Base-by-base conservation (phyloP, 208 protist genomes). In the Acanthamoeba triangularis region DNA sequence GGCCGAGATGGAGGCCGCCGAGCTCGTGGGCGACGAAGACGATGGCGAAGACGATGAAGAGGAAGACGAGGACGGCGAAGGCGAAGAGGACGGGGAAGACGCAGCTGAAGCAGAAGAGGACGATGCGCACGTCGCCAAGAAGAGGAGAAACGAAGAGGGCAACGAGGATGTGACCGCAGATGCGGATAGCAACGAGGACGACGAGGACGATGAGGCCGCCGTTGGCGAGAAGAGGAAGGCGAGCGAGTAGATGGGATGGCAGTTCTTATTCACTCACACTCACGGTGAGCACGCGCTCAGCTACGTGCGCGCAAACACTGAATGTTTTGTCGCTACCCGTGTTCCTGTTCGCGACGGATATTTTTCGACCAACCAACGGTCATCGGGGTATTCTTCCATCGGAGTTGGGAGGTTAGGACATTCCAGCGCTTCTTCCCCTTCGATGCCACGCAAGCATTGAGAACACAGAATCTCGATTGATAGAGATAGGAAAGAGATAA, bases 1-100 rank as follows among this genome's bases (percentile, higher is more conserved):
- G 28, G 69, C 69, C 69, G 69, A 78, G 35, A 78, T 78, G 69
- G 69, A 78, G 13, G 69, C 69, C 18, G 69, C 69, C 69, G 69
- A 78, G 30, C 69, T 78, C n/a, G 69, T 78, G 69, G n/a, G 69
- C 69, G 69, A 78, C 3, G 69, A 78, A 37, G 69, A 41, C 6
- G 33, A 78, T 8, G 69, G n/a, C 69, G 20, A 78, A 16, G 28
- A 14, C 4, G 69, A 78, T 16, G 69, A 78, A 16, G 69, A 78
- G 18, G 69, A 78, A 8, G 35, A 78, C 2, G 69, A 78, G 13
- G 69, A 41, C 4, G 69, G 37, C 3, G 30, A 78, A 3, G 69
- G 13, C 69, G 69, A 44, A 3, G 69, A 37, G 69, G 69, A 41
- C n/a, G 69, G 37, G 33, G n/a, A 72, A 72, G 63, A 72, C n/a